Evolutionary conservation across 2,329 filamentous ascomycete species (phyloP).

Genomic region (Alternaria ethzedia): DNA sequence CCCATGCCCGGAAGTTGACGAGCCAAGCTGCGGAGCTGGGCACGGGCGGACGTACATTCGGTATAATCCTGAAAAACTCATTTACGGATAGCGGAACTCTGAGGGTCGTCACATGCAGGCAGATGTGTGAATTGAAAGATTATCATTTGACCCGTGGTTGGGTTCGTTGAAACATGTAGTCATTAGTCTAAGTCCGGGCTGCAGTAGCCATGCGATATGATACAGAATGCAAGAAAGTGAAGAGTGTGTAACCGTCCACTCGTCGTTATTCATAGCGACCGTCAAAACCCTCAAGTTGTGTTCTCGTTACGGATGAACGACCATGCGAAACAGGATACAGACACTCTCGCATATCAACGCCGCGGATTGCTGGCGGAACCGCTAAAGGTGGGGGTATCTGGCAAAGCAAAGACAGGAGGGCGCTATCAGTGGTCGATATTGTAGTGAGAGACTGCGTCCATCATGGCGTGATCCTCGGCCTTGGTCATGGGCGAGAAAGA

Average conservation of each 20-base stretch:
- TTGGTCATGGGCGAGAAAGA: slow-evolving; percentile 26
- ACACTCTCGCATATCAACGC: background rate
- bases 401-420: background rate
- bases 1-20: background rate
- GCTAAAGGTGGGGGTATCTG: background rate
- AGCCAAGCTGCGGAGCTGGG: background rate
- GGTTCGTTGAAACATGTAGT: background rate
- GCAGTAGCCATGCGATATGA: background rate
- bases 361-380: background rate
- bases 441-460: slow-evolving; percentile 6
- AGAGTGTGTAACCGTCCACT: background rate
- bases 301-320: background rate
- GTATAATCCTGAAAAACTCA: background rate
- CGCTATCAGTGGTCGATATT: slow-evolving; percentile 1
- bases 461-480: slow-evolving; percentile 5
- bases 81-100: background rate
- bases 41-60: background rate
- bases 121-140: background rate
- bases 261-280: background rate
- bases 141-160: background rate
- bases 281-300: background rate
- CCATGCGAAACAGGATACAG: background rate
- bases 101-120: background rate
- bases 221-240: background rate
- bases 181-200: background rate